Conservation (phyloP, 1,284 basidiomycete species). For the Anthracocystis panici-leucophaei region DNA sequence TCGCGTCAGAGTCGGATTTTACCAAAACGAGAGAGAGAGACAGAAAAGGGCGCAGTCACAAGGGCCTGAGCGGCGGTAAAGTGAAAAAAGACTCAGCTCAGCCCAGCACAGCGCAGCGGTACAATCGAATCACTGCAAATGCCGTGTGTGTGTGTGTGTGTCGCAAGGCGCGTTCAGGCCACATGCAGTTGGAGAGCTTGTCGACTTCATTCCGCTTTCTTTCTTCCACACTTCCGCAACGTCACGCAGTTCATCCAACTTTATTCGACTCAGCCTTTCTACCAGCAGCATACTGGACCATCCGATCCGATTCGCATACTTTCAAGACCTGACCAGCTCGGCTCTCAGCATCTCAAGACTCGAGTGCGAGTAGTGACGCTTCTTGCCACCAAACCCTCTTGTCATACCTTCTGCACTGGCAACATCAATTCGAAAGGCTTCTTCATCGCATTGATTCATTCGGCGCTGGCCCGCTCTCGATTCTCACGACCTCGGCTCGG, state of each 20-base stretch:
- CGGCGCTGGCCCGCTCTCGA: neutral
- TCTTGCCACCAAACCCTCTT: neutral
- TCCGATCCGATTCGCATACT: neutral
- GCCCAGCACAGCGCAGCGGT: too few relatives aligned
- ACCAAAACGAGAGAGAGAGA: neutral
- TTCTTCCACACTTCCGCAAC: conserved; percentile 7
- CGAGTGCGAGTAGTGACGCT: neutral
- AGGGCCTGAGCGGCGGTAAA: neutral
- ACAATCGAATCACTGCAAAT: too few relatives aligned
- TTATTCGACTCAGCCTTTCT: conserved; percentile 14
- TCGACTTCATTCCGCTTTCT: neutral
- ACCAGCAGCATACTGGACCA: neutral
- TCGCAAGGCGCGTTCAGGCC: conserved; percentile 24
- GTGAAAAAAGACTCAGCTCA: neutral
- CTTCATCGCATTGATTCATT: neutral
- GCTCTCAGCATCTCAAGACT: neutral
- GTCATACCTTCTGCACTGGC: neutral
- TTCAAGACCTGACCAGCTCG: neutral
- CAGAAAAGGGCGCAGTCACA: conserved; percentile 7
- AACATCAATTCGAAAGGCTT: neutral
- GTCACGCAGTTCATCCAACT: conserved; percentile 13
- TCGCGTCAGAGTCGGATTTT: conserved; percentile 8
- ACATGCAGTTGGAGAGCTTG: conserved; percentile 8
- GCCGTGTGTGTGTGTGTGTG: neutral
- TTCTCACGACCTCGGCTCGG: neutral